Percentiles rank a stretch among this genome's conserved stretches.
phyloP scores from a whole-genome alignment of 2,329 filamentous ascomycete genomes.

The Metarhizium sp. region DNA sequence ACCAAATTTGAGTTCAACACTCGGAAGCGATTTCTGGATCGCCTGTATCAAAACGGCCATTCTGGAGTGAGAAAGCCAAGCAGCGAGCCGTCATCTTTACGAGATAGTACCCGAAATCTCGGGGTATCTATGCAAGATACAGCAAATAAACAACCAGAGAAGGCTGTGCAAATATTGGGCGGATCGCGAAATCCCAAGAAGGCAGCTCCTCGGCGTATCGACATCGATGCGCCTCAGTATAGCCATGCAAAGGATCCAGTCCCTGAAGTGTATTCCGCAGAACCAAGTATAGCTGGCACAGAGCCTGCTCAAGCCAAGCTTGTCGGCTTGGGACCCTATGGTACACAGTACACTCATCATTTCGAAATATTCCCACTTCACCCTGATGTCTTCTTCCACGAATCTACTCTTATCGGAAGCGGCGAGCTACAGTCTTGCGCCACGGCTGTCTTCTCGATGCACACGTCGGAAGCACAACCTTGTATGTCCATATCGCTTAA shows the following conservation, averaged over 20 bases:
- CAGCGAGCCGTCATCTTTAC: background rate
- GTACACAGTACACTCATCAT: conserved; percentile 50
- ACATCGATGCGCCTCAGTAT: conserved; percentile 43
- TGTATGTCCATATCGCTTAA: conserved; percentile 35
- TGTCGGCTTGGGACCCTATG: conserved; percentile 49
- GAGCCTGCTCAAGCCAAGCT: conserved; percentile 23
- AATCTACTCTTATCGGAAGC: conserved; percentile 47
- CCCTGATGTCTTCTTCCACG: conserved; percentile 47
- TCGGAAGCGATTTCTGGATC: conserved; percentile 46
- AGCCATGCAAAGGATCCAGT: conserved; percentile 44
- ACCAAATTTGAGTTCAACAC: conserved; percentile 33
- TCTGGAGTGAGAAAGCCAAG: background rate
- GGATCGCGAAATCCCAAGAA: conserved; percentile 33
- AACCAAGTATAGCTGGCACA: conserved; percentile 5
- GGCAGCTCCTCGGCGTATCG: conserved; percentile 32
- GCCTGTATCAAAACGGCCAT: conserved; percentile 34
- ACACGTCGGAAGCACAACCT: conserved; percentile 17
- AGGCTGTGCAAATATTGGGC: background rate
- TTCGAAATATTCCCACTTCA: conserved; percentile 54
- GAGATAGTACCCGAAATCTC: background rate
- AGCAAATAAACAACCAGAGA: background rate
- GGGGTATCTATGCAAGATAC: background rate
- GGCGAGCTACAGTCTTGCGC: conserved; percentile 28
- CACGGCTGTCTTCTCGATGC: conserved; percentile 15
- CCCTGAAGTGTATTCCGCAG: conserved; percentile 8